Percentiles rank a stretch among this genome's conserved stretches.
Evolutionary conservation across 2,329 filamentous ascomycete genomes (phyloP).

Genomic region (Trichoderma pleuroti): DNA sequence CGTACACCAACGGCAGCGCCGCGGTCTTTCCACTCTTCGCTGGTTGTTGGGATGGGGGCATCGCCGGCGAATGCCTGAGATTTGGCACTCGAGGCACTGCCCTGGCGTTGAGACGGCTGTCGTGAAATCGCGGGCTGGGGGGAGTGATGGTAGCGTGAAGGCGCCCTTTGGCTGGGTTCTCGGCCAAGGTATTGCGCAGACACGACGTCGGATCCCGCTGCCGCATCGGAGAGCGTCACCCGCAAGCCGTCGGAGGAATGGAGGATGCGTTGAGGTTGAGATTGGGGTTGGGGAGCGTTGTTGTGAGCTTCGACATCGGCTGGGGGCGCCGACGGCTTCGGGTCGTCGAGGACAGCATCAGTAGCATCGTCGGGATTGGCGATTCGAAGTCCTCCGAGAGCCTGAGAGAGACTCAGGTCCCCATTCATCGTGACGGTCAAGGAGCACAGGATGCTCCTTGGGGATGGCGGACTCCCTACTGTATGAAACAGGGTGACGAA

Average conservation of each 20-base stretch:
- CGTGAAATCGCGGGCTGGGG: conserved; percentile 57
- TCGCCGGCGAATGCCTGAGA: conserved; percentile 38
- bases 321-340: conserved; percentile 18
- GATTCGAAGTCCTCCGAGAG: conserved; percentile 90
- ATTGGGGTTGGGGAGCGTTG: conserved; percentile 18
- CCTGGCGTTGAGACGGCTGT: conserved; percentile 68
- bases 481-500: conserved; percentile 18
- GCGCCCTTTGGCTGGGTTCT: conserved; percentile 60
- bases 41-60: conserved; percentile 51
- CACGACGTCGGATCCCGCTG: conserved; percentile 41
- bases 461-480: conserved; percentile 18
- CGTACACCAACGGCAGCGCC: conserved; percentile 83
- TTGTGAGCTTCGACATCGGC: conserved; percentile 23
- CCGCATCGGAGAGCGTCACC: conserved; percentile 20
- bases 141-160: background rate
- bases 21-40: conserved; percentile 92
- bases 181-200: conserved; percentile 50
- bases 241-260: conserved; percentile 14
- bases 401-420: conserved; percentile 87
- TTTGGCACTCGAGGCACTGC: conserved; percentile 40
- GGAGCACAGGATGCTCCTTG: conserved; percentile 19
- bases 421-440: conserved; percentile 67
- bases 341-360: conserved; percentile 32
- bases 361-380: conserved; percentile 84
- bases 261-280: conserved; percentile 15